Percentiles rank a stretch among this genome's conserved stretches.
Conservation (phyloP, 2,329 filamentous ascomycete genomes). For the Colletotrichum neosansevieriae region DNA sequence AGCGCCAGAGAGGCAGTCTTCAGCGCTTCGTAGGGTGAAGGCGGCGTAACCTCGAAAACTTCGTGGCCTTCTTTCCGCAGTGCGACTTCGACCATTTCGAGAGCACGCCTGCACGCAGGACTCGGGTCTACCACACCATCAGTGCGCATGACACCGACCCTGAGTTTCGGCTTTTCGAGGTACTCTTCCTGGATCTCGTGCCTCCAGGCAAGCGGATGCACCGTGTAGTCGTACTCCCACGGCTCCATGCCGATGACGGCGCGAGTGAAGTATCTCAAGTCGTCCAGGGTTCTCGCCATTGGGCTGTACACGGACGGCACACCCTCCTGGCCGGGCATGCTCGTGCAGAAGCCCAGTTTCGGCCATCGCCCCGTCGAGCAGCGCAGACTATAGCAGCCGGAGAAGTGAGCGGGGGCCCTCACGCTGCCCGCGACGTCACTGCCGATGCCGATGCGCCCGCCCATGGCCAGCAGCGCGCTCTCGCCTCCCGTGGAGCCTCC, state of each 20-base stretch:
- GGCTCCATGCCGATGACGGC: slow-evolving; percentile 83
- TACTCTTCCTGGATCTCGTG: slow-evolving; percentile 70
- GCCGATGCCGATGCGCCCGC: slow-evolving; percentile 88
- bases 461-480: slow-evolving; percentile 82
- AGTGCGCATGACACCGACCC: slow-evolving; percentile 81
- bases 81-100: slow-evolving; percentile 77
- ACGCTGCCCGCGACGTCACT: slow-evolving; percentile 94
- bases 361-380: slow-evolving; percentile 94
- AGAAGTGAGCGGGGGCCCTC: slow-evolving; percentile 87
- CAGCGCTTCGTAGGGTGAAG: slow-evolving; percentile 80
- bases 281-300: slow-evolving; percentile 88
- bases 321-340: slow-evolving; percentile 93
- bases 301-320: slow-evolving; percentile 90
- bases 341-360: slow-evolving; percentile 84
- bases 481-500: slow-evolving; percentile 93
- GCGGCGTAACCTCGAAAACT: slow-evolving; percentile 72
- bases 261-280: slow-evolving; percentile 86
- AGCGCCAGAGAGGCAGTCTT: slow-evolving; percentile 83
- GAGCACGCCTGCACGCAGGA: slow-evolving; percentile 83
- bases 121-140: slow-evolving; percentile 88
- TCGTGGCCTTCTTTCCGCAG: slow-evolving; percentile 81
- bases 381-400: slow-evolving; percentile 86
- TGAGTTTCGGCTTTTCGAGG: slow-evolving; percentile 70
- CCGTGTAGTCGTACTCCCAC: slow-evolving; percentile 89
- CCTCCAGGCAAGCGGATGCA: slow-evolving; percentile 88